Evolutionary conservation across 805 yeast species (phyloP).

Genomic region (Ogataea chonburiensis): DNA sequence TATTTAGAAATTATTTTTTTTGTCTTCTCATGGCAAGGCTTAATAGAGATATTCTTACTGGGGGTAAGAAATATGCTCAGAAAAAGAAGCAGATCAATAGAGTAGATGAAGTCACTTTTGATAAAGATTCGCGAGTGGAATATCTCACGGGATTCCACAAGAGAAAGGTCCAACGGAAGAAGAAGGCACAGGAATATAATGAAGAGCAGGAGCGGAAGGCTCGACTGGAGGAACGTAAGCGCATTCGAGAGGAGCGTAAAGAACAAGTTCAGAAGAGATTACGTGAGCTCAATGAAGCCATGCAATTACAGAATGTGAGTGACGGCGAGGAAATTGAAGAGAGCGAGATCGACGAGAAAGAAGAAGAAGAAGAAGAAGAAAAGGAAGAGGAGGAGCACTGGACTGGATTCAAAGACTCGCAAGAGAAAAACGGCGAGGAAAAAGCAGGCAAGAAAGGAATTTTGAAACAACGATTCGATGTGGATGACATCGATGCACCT

Average conservation of each 20-base stretch:
- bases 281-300: constrained; percentile 51
- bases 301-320: constrained; percentile 29
- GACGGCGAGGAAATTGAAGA: constrained; percentile 33
- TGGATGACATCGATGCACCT: constrained; percentile 36
- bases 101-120: constrained; percentile 83
- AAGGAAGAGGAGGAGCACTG: constrained; percentile 36
- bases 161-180: constrained; percentile 84
- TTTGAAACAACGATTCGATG: constrained; percentile 43
- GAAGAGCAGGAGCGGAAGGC: constrained; percentile 76
- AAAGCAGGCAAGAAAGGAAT: constrained; percentile 37
- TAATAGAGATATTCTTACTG: constrained; percentile 84
- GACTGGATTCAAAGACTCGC: constrained; percentile 39
- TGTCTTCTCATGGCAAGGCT: constrained; percentile 33
- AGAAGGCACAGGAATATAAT: constrained; percentile 73
- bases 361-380: constrained; percentile 27
- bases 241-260: constrained; percentile 68
- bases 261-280: constrained; percentile 63
- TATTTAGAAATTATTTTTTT: too few species aligned
- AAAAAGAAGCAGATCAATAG: constrained; percentile 64
- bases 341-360: constrained; percentile 31
- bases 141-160: constrained; percentile 95
- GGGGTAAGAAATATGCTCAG: constrained; percentile 76
- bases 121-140: constrained; percentile 73
- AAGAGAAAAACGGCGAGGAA: constrained; percentile 17
- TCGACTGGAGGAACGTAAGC: constrained; percentile 72